A percentile compares a stretch with the other conserved stretches of the same genome.
phyloP scores from a whole-genome alignment of 352 stramenopile species.

The Peronospora farinosa region DNA sequence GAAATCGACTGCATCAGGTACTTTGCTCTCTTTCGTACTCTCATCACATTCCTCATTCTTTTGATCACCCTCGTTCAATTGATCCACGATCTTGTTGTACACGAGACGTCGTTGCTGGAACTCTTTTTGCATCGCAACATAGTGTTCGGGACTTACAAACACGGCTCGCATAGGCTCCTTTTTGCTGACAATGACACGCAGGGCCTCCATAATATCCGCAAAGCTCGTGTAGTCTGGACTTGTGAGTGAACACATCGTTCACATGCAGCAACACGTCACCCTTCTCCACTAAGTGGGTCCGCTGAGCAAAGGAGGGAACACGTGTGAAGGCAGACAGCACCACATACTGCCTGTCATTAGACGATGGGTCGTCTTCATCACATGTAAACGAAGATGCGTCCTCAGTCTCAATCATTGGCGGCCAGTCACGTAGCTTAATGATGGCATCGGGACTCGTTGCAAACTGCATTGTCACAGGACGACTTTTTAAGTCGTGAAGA shows the following conservation, averaged over 20 bases:
- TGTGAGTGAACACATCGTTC: slow-evolving; percentile 51
- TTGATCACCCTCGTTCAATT: background rate
- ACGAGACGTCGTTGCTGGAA: slow-evolving; percentile 9
- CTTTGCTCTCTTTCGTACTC: slow-evolving; percentile 10
- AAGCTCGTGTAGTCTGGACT: slow-evolving; percentile 42
- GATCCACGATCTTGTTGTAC: slow-evolving; percentile 9
- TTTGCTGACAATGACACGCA: slow-evolving; percentile 42
- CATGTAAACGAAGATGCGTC: slow-evolving; percentile 34
- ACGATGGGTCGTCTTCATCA: slow-evolving; percentile 39
- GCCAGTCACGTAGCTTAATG: slow-evolving; percentile 72
- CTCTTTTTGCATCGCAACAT: slow-evolving; percentile 32
- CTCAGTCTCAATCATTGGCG: slow-evolving; percentile 78
- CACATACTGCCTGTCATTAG: slow-evolving; percentile 54
- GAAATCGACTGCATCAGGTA: slow-evolving; percentile 13
- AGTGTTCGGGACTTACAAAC: slow-evolving; percentile 57
- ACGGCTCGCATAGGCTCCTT: slow-evolving; percentile 48
- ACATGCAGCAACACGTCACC: slow-evolving; percentile 65
- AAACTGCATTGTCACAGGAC: slow-evolving; percentile 69
- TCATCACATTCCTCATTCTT: background rate
- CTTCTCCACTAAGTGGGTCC: slow-evolving; percentile 48
- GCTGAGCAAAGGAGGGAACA: slow-evolving; percentile 68
- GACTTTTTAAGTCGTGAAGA: slow-evolving; percentile 49
- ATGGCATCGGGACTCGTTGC: slow-evolving; percentile 68
- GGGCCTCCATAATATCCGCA: slow-evolving; percentile 50
- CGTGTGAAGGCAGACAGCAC: slow-evolving; percentile 62